Conservation (phyloP, 2,329 filamentous ascomycete genomes). For the Nemania abortiva region DNA sequence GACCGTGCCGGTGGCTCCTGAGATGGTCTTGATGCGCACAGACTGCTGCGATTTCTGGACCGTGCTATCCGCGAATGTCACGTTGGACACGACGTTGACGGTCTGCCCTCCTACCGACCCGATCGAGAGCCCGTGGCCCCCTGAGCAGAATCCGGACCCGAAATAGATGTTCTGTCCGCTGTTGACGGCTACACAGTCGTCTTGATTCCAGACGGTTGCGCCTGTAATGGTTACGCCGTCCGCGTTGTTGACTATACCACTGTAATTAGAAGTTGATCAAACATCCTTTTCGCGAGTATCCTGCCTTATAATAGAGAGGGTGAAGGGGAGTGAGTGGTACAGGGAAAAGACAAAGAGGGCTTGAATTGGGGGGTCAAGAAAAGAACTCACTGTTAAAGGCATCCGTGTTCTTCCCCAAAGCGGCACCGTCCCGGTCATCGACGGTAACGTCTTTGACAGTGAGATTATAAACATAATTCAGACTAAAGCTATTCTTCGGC, state of each 20-base stretch:
- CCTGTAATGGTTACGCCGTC: conserved; percentile 63
- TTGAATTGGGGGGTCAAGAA: background rate
- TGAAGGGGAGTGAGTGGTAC: too few species aligned
- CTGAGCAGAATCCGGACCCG: conserved; percentile 59
- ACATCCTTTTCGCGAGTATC: background rate
- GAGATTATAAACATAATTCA: conserved; percentile 61
- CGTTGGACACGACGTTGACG: conserved; percentile 63
- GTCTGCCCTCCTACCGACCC: conserved; percentile 37
- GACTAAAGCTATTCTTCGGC: conserved; percentile 60
- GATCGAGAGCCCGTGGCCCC: conserved; percentile 63
- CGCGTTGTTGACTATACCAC: conserved; percentile 54
- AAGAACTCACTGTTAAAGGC: conserved; percentile 58
- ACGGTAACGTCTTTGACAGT: conserved; percentile 48
- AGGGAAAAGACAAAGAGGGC: background rate
- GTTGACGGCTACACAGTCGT: conserved; percentile 71
- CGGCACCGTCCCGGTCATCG: conserved; percentile 66
- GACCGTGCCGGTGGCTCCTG: conserved; percentile 63
- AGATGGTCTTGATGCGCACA: conserved; percentile 69
- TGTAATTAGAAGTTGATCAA: conserved; percentile 2
- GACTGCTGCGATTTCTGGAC: conserved; percentile 67
- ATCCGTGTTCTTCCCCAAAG: conserved; percentile 66
- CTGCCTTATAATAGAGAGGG: background rate
- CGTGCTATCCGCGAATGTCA: conserved; percentile 63
- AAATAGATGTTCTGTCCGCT: conserved; percentile 61
- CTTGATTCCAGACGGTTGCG: conserved; percentile 67